Conservation (phyloP, 257 asterid species). For the Fraxinus pennsylvanica region DNA sequence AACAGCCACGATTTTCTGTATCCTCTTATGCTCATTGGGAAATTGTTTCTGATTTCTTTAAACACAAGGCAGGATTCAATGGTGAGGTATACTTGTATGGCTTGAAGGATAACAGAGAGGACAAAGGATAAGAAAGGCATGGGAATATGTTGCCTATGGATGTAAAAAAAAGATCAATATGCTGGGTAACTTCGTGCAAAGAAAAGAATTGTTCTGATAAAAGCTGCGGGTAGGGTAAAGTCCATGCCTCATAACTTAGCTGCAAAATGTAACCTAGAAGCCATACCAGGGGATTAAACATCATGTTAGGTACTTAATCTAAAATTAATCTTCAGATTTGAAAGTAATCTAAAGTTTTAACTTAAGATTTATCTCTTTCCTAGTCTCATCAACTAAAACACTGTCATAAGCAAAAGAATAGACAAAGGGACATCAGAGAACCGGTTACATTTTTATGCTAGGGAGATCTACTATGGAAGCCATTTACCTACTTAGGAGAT, state of each 20-base stretch:
- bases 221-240: background rate
- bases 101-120: background rate
- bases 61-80: background rate
- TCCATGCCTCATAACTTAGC: background rate
- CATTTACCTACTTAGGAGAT: background rate
- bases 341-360: background rate
- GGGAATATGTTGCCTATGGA: background rate
- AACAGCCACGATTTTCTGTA: background rate
- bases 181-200: background rate
- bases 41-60: constrained; percentile 12
- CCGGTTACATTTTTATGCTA: background rate
- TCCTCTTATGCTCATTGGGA: constrained; percentile 12
- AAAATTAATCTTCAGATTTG: background rate
- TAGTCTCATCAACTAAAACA: background rate
- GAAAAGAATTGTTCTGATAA: background rate
- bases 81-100: background rate
- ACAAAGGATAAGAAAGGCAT: background rate
- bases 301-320: background rate
- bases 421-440: background rate
- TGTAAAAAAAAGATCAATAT: background rate
- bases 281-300: background rate
- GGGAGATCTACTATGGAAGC: background rate
- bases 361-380: background rate
- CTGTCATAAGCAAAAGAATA: background rate
- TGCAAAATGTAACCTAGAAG: background rate